phyloP scores from a whole-genome alignment of 805 yeast species.

The Ogataea naganishii region DNA sequence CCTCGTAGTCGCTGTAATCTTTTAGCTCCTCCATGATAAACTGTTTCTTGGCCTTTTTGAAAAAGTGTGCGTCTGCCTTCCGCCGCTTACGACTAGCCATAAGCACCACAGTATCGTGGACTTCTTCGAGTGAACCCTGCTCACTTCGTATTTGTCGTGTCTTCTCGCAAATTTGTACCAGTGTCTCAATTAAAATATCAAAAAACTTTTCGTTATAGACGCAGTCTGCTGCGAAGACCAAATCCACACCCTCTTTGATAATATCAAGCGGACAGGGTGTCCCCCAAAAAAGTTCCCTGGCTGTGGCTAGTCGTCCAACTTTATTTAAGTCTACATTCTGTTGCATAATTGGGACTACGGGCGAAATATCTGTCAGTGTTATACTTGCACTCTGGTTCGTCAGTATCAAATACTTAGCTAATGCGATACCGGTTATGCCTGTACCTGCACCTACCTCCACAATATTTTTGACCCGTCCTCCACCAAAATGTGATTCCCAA shows the following conservation, averaged over 20 bases:
- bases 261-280: conserved; percentile 31
- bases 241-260: conserved; percentile 23
- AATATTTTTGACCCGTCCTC: conserved; percentile 18
- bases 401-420: conserved; percentile 21
- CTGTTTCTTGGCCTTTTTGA: conserved; percentile 22
- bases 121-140: conserved; percentile 6
- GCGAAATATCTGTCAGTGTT: conserved; percentile 40
- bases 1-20: conserved; percentile 25
- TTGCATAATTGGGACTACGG: conserved; percentile 37
- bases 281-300: conserved; percentile 38
- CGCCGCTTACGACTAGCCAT: conserved; percentile 50
- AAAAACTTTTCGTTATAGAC: conserved; percentile 48
- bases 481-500: conserved; percentile 14
- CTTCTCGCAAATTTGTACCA: conserved; percentile 29
- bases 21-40: conserved; percentile 22
- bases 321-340: conserved; percentile 34
- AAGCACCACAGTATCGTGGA: conserved; percentile 31
- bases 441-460: conserved; percentile 54
- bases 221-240: conserved; percentile 52
- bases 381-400: conserved; percentile 23
- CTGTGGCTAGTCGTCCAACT: conserved; percentile 26
- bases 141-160: no score
- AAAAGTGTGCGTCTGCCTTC: conserved; percentile 22
- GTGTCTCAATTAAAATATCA: conserved; percentile 39
- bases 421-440: conserved; percentile 39